Conservation (phyloP, 2,329 filamentous ascomycete species). For the Colletotrichum simmondsii region DNA sequence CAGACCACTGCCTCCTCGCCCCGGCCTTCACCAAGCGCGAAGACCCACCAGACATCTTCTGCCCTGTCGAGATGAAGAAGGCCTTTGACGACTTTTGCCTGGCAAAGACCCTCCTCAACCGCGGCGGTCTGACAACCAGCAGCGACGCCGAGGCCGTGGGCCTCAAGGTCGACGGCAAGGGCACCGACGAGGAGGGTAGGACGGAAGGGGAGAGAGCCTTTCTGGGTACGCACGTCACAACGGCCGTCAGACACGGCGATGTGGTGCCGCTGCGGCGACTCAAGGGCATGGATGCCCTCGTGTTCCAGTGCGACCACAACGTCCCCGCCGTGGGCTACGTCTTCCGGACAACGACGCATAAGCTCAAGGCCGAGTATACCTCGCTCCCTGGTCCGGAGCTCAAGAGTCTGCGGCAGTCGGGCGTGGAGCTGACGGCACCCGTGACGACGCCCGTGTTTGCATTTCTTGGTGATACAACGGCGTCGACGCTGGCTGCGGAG, state of each 20-base stretch:
- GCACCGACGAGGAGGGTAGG: constrained; percentile 35
- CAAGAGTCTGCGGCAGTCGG: constrained; percentile 48
- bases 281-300: constrained; percentile 51
- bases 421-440: constrained; percentile 51
- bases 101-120: constrained; percentile 54
- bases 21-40: constrained; percentile 56
- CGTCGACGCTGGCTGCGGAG: constrained; percentile 49
- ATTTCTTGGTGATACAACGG: constrained; percentile 60
- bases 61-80: constrained; percentile 51
- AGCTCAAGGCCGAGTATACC: constrained; percentile 51
- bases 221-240: constrained; percentile 52
- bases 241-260: constrained; percentile 49
- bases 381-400: constrained; percentile 49
- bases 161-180: constrained; percentile 32
- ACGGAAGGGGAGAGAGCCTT: constrained; percentile 37
- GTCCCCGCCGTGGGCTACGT: constrained; percentile 61
- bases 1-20: constrained; percentile 56
- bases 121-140: constrained; percentile 48
- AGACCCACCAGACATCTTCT: constrained; percentile 58
- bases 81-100: constrained; percentile 53
- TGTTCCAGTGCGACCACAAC: constrained; percentile 57
- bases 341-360: constrained; percentile 51
- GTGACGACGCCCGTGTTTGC: constrained; percentile 54
- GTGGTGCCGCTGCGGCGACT: constrained; percentile 47
- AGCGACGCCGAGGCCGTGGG: constrained; percentile 39